A percentile compares a stretch with the other conserved stretches of the same genome.
Conservation (phyloP, 306 rosid species). For the Pachyrhizus erosus region DNA sequence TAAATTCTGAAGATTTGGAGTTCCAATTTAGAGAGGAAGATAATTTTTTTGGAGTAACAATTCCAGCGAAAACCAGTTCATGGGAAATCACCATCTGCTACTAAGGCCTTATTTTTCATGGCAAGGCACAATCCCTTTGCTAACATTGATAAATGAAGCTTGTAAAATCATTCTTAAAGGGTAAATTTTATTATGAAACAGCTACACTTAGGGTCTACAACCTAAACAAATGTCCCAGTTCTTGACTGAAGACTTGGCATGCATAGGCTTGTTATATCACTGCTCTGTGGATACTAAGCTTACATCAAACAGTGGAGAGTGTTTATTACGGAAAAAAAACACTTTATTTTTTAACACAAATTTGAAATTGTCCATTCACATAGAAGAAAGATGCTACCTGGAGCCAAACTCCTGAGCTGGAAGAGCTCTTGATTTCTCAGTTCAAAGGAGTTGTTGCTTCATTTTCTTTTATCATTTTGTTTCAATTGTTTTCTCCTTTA, state of each 20-base stretch:
- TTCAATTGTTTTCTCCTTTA: background rate
- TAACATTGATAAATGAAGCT: background rate
- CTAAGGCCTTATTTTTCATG: slow-evolving; percentile 12
- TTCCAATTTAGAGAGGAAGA: slow-evolving; percentile 33
- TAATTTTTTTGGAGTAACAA: slow-evolving; percentile 1
- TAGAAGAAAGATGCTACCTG: background rate
- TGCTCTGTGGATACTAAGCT: too few species aligned
- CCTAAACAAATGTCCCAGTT: too few species aligned
- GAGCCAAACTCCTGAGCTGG: background rate
- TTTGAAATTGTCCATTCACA: background rate
- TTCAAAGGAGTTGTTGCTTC: background rate
- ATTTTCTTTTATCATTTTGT: background rate
- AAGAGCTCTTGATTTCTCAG: background rate
- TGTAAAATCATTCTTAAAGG: too few species aligned
- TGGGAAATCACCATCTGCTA: slow-evolving; percentile 21
- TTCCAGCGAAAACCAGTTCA: slow-evolving; percentile 16
- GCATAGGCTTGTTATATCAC: too few species aligned
- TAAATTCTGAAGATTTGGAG: slow-evolving; percentile 28
- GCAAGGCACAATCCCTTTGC: background rate
- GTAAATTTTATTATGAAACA: too few species aligned
- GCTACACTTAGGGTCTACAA: too few species aligned
- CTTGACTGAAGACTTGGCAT: too few species aligned
- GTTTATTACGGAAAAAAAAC: too few species aligned
- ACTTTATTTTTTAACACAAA: too few species aligned
- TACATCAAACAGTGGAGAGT: too few species aligned